Evolutionary conservation across 2,329 filamentous ascomycete genomes (phyloP).

Genomic region (Pestalotiopsis sp.): DNA sequence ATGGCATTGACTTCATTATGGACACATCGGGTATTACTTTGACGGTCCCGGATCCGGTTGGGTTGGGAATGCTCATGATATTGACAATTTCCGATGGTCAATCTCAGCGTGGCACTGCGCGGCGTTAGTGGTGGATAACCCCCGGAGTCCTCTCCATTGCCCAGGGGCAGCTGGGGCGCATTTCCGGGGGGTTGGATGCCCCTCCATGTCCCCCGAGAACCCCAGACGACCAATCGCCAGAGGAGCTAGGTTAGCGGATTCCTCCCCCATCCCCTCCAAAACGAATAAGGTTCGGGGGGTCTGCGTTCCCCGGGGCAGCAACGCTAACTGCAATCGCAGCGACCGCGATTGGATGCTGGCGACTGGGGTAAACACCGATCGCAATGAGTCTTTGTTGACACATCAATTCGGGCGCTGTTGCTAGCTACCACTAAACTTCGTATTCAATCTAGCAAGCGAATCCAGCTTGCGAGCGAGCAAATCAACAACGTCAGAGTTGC

Average conservation of each 20-base stretch:
- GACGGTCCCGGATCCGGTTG: not conserved
- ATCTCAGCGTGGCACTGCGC: not conserved
- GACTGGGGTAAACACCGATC: constrained; percentile 11
- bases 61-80: not conserved
- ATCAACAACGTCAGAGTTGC: not conserved
- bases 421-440: not conserved
- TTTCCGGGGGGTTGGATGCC: not conserved
- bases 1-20: no score
- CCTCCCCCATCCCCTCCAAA: not conserved
- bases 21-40: not conserved
- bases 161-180: not conserved
- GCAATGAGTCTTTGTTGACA: constrained; percentile 7
- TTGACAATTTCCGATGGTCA: not conserved
- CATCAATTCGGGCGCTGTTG: not conserved
- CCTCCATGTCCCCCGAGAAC: not conserved
- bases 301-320: not conserved
- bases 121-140: not conserved
- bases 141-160: not conserved
- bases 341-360: not conserved
- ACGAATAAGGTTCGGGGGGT: not conserved
- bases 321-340: not conserved
- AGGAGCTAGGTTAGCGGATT: not conserved
- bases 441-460: not conserved
- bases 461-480: not conserved
- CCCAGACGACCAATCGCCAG: not conserved